Conservation (phyloP, 495 filamentous ascomycete genomes). For the Penicillium steckii region DNA sequence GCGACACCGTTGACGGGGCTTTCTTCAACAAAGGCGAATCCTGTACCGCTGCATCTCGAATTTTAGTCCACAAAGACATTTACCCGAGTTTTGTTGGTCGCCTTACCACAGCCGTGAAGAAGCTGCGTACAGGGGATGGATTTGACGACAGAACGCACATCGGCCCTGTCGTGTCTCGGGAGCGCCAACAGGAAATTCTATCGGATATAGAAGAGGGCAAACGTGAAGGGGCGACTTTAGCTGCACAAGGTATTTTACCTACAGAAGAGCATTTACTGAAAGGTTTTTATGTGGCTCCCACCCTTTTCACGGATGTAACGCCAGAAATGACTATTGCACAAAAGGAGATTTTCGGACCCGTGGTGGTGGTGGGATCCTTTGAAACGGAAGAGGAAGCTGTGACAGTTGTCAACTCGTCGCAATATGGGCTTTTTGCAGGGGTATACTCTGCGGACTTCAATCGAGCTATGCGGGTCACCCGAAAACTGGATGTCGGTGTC, state of each 20-base stretch:
- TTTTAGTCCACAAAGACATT: conserved; percentile 54
- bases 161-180: conserved; percentile 56
- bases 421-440: conserved; percentile 63
- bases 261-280: conserved; percentile 33
- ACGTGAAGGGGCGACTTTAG: conserved; percentile 3
- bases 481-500: conserved; percentile 62
- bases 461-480: conserved; percentile 58
- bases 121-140: conserved; percentile 51
- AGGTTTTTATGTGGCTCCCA: conserved; percentile 58
- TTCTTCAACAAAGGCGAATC: conserved; percentile 65
- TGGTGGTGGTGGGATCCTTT: conserved; percentile 57
- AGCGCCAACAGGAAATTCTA: conserved; percentile 54
- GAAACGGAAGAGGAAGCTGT: conserved; percentile 58
- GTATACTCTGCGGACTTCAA: conserved; percentile 70
- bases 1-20: conserved; percentile 64
- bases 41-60: conserved; percentile 64
- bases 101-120: conserved; percentile 25
- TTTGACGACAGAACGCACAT: conserved; percentile 55
- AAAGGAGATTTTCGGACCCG: conserved; percentile 68
- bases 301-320: conserved; percentile 59
- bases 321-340: conserved; percentile 53
- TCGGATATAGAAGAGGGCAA: conserved; percentile 43
- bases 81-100: conserved; percentile 12
- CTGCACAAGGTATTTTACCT: conserved; percentile 9
- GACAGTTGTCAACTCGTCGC: conserved; percentile 64